Base-by-base conservation (phyloP, 768 basidiomycete genomes). In the Tubosaeta sp. region DNA sequence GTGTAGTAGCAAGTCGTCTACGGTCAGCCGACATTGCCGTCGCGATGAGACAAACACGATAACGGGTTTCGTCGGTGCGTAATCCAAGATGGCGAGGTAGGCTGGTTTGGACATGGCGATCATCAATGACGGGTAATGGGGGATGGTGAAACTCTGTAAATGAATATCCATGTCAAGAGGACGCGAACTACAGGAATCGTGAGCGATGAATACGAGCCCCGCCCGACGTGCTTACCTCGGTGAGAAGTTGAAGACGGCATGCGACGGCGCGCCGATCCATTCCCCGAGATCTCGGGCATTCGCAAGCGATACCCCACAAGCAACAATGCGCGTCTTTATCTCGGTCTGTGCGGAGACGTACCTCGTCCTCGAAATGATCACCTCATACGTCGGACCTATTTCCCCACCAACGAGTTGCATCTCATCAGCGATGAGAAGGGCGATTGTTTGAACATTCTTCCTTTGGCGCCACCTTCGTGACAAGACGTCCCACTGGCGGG, bases 121-220 rank as follows among this genome's bases (percentile, higher is more conserved):
- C 95, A 99, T 98, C 38, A 99, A 76, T 0, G 94, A 97, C 0
- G 97, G 94, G 83, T 95, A 97, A 65, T 98, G 97, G n/a, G 94
- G 91, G 43, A 94, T 91, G 26, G 82, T 82, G 76, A 97, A 99
- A 38, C 90, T 93, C 64, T 99, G 97, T 8, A 99, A 74, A 64
- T 98, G 95, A 44, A 99, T 94, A 53, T 97, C 93, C 85, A 99
- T 89, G 58, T 97, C 94, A 11, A 97, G 73, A 3, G 95, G 94
- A n/a, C 95, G 91, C 14, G 95, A 93, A 59, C 92, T 92, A 58
- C 12, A 44, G 11, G 43, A 50, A 19, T 37, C 5, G 10, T 63
- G 7, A 58, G 45, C 19, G 22, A 38, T 62, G 22, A 65, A 48
- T 38, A 12, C n/a, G 44, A 16, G 22, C 8, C 13, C 6, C 13